Percentiles rank a stretch among this genome's conserved stretches.
These are phyloP conservation scores for Neonectria coccinea DNA, from an alignment of 2,329 filamentous ascomycete genomes.

Conservation along the genomic window DNA sequence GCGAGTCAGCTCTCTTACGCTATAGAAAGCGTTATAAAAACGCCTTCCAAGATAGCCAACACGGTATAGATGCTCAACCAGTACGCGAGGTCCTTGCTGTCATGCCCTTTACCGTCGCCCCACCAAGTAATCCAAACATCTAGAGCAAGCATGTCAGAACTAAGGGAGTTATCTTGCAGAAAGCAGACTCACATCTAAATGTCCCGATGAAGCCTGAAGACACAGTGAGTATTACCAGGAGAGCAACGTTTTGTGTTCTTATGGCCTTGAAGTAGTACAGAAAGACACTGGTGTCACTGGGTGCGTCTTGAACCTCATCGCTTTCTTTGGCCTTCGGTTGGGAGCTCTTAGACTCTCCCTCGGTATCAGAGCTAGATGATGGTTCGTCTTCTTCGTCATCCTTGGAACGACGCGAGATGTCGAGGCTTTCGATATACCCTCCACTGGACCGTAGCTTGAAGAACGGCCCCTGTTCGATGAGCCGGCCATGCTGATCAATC, in stretches of 20 bases:
- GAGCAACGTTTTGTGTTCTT: constrained; percentile 33
- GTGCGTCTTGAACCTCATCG: constrained; percentile 8
- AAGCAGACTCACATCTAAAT: constrained; percentile 42
- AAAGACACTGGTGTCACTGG: constrained; percentile 45
- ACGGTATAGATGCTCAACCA: constrained; percentile 47
- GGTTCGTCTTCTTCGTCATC: constrained; percentile 24
- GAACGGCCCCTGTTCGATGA: constrained; percentile 58
- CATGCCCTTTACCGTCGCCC: constrained; percentile 45
- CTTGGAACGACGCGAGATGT: constrained; percentile 44
- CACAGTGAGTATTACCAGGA: constrained; percentile 33
- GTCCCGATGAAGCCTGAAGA: constrained; percentile 35
- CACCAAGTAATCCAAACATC: constrained; percentile 50
- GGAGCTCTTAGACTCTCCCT: neutral
- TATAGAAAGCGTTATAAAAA: constrained; percentile 44
- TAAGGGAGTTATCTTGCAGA: accelerated
- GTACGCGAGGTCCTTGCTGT: constrained; percentile 44
- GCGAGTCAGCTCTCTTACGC: constrained; percentile 30
- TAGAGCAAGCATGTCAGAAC: constrained; percentile 7
- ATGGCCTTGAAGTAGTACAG: constrained; percentile 47
- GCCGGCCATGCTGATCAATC: constrained; percentile 52
- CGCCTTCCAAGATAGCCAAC: constrained; percentile 40
- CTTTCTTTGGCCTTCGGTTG: neutral
- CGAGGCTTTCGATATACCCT: constrained; percentile 53
- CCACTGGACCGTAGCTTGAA: constrained; percentile 50
- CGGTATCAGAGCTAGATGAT: neutral